Evolutionary conservation across 768 basidiomycete species (phyloP).

Genomic region (Rhodosporidiobolus sp.): DNA sequence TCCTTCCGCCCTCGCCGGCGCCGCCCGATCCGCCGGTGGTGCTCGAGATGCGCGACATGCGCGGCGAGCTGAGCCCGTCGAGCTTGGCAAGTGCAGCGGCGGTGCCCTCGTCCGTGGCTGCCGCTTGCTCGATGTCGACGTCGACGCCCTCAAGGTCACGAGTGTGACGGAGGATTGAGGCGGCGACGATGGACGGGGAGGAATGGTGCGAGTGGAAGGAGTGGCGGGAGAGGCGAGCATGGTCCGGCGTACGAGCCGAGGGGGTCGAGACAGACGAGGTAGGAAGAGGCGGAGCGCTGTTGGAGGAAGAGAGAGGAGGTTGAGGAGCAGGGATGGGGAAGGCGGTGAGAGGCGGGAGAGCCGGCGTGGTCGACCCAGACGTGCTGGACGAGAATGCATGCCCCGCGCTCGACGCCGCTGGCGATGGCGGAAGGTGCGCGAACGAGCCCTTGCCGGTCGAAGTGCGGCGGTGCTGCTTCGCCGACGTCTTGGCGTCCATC

Average conservation of each 20-base stretch:
- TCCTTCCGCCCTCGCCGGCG: conserved; percentile 7
- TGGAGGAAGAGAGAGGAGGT: background rate
- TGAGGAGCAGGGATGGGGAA: background rate
- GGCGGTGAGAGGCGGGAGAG: background rate
- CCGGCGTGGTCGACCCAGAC: background rate
- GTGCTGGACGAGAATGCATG: conserved; percentile 7
- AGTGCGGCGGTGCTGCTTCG: conserved; percentile 19
- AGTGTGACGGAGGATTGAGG: conserved; percentile 34
- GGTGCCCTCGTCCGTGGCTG: conserved; percentile 52
- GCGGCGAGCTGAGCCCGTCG: conserved; percentile 62
- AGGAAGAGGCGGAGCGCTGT: background rate
- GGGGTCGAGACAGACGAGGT: conserved; percentile 7
- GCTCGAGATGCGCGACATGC: conserved; percentile 29
- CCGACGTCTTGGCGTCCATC: conserved; percentile 22
- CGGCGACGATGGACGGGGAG: conserved; percentile 35
- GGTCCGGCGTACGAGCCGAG: conserved; percentile 20
- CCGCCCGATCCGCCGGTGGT: background rate
- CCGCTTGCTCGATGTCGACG: conserved; percentile 32
- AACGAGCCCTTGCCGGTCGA: conserved; percentile 29
- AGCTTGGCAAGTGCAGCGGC: conserved; percentile 87
- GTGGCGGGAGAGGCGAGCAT: conserved; percentile 18
- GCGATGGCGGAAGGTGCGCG: conserved; percentile 37
- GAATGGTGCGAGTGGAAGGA: conserved; percentile 39
- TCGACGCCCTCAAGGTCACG: conserved; percentile 33
- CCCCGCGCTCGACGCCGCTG: conserved; percentile 12